Evolutionary conservation across 768 basidiomycete species (phyloP), one percentile per base, ranked within the genome.

Genomic region (Tephrocybe sp.): DNA sequence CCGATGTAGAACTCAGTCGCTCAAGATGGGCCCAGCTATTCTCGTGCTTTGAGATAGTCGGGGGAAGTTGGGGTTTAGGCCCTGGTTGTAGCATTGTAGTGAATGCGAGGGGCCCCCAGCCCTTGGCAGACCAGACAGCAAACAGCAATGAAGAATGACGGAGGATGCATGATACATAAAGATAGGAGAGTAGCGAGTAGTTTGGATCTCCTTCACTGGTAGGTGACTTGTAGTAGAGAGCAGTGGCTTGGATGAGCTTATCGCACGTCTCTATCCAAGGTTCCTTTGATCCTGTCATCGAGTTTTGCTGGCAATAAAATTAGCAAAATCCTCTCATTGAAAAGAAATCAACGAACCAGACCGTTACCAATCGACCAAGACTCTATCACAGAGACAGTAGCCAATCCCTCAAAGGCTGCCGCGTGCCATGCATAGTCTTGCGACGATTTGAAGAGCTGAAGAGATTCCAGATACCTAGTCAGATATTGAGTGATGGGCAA

Each of bases 341-440:
- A 56, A 45, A 59, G 48, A 14, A 61, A 49, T 31, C 48, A 41
- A 79, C 86, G 54, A 55, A 91, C 89, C 58, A 84, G 62, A 55
- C 85, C 86, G 59, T 86, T 79, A n/a, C 79, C 83, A 39, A 77
- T 73, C 20, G 85, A 77, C 92, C 93, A 98, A 7, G 87, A 85
- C 52, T 96, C 92, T 16, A 97, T 74, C 10, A 96, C 74, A 8
- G 82, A 76, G 23, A 87, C 74, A 2, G 88, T 89, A 1, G 88
- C 89, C 59, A 94, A 66, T 4, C 92, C 92, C 71, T 99, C 97
- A 39, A 92, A 72, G 0, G 86, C 84, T 11, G 87, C 84, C 0
- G 92, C 96, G 64, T 94, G 88, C 96, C 96, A 99, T 22, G 89
- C 74, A 19, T 79, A 68, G 66, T 98, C 96, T 49, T 83, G 81